Evolutionary conservation across 78 protist species (phyloP).

Genomic region (Dictyostelium firmibasis): DNA sequence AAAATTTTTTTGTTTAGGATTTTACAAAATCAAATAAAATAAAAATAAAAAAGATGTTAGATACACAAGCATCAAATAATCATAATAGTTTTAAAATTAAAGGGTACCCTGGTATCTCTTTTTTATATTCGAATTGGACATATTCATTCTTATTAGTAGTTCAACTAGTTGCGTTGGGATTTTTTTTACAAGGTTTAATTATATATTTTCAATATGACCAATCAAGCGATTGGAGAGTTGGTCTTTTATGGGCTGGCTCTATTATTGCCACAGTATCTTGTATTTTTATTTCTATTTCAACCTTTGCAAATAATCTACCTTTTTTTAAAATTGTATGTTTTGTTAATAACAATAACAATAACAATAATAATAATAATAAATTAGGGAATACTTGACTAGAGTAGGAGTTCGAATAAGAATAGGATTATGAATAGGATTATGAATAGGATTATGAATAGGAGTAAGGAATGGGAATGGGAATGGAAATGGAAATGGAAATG

Average conservation of each 20-base stretch:
- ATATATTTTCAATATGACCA: not conserved
- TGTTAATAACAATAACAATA: not conserved
- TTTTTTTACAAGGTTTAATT: slow-evolving; percentile 14
- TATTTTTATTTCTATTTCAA: slow-evolving; percentile 15
- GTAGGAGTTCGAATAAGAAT: too few relatives aligned
- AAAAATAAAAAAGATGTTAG: not conserved
- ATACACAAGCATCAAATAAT: not conserved
- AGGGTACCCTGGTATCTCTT: not conserved
- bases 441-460: too few relatives aligned
- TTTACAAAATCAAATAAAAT: not conserved
- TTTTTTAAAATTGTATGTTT: not conserved
- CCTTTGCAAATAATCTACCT: not conserved
- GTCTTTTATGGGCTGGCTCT: not conserved
- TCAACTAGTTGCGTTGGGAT: not conserved
- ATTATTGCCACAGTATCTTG: not conserved
- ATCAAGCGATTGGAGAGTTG: not conserved
- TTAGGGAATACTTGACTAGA: too few relatives aligned
- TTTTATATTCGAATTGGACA: not conserved
- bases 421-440: too few relatives aligned
- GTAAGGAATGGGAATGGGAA: too few relatives aligned
- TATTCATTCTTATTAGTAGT: not conserved
- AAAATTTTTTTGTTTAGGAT: not conserved
- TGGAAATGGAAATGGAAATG: too few relatives aligned
- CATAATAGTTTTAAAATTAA: not conserved
- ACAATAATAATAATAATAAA: not conserved